A percentile compares a stretch with the other conserved stretches of the same genome.
These are phyloP conservation scores for Cystobasidium pallidum DNA, from an alignment of 1,284 basidiomycete genomes.

Conservation along the genomic window DNA sequence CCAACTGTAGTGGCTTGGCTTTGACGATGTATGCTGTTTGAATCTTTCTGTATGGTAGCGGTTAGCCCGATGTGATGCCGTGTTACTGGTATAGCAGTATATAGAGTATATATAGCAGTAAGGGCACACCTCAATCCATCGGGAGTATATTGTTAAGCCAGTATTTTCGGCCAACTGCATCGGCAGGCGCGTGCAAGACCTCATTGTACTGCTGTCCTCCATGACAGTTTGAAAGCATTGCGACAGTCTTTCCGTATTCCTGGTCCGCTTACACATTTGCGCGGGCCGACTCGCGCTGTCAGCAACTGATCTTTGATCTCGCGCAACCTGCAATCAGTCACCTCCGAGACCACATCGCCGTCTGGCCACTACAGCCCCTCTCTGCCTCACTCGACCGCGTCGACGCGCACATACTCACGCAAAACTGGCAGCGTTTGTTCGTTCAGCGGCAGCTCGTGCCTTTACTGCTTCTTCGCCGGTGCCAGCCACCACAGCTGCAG, in stretches of 20 bases:
- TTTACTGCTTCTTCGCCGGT: neutral
- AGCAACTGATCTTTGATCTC: neutral
- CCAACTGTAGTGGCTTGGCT: neutral
- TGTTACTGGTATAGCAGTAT: too few species aligned
- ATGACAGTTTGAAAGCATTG: neutral
- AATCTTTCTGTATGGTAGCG: neutral
- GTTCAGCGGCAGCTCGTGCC: conserved; percentile 27
- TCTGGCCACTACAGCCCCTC: neutral
- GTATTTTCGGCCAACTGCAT: too few species aligned
- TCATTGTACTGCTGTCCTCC: neutral
- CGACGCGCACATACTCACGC: neutral
- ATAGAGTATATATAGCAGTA: too few species aligned
- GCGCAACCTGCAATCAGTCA: neutral
- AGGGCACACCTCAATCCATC: too few species aligned
- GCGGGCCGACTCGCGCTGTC: conserved; percentile 1
- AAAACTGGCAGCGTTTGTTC: conserved; percentile 29
- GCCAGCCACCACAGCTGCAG: neutral
- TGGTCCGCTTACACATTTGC: neutral
- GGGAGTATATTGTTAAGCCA: too few species aligned
- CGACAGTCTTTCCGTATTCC: neutral
- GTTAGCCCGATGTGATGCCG: too few species aligned
- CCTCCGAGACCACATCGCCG: neutral
- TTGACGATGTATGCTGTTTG: too few species aligned
- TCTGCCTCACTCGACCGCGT: neutral
- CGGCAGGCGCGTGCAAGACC: neutral